Conservation (phyloP, 2,329 filamentous ascomycete species). For the Didymella pomorum region DNA sequence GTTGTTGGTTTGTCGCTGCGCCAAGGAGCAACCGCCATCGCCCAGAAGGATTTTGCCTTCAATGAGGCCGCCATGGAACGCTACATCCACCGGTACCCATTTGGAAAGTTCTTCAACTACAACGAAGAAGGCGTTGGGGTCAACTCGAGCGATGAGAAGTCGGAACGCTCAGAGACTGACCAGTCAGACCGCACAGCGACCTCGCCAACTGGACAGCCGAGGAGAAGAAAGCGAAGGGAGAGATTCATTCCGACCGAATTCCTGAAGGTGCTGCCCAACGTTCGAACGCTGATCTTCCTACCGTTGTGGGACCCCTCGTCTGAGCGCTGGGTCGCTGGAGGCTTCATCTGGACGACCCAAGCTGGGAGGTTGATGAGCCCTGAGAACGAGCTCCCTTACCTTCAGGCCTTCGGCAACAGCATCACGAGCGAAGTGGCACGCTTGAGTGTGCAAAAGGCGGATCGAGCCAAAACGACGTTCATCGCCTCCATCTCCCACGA, state of each 20-base stretch:
- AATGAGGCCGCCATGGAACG: slow-evolving; percentile 46
- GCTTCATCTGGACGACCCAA: slow-evolving; percentile 46
- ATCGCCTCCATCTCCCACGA: slow-evolving; percentile 55
- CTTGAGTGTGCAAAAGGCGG: slow-evolving; percentile 41
- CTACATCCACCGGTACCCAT: slow-evolving; percentile 45
- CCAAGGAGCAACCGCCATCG: slow-evolving; percentile 24
- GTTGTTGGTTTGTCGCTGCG: slow-evolving; percentile 37
- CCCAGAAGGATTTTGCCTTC: slow-evolving; percentile 42
- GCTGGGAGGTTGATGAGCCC: slow-evolving; percentile 43
- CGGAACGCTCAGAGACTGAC: slow-evolving; percentile 40
- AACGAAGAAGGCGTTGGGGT: slow-evolving; percentile 43
- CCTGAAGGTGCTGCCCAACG: slow-evolving; percentile 43
- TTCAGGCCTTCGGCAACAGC: slow-evolving; percentile 47
- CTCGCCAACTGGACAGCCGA: slow-evolving; percentile 17
- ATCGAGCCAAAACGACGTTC: slow-evolving; percentile 52
- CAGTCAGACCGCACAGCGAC: slow-evolving; percentile 37
- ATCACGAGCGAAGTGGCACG: slow-evolving; percentile 47
- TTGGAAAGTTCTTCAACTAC: slow-evolving; percentile 49
- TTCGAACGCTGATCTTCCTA: slow-evolving; percentile 48
- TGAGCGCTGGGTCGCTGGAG: slow-evolving; percentile 45
- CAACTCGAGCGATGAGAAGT: slow-evolving; percentile 45
- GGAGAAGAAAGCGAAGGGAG: slow-evolving; percentile 37
- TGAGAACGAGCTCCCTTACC: slow-evolving; percentile 44
- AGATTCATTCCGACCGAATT: slow-evolving; percentile 46
- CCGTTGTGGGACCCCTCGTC: slow-evolving; percentile 49